These are phyloP conservation scores for Rugosomyces carneus DNA, from an alignment of 1,284 basidiomycete genomes.

Conservation along the genomic window DNA sequence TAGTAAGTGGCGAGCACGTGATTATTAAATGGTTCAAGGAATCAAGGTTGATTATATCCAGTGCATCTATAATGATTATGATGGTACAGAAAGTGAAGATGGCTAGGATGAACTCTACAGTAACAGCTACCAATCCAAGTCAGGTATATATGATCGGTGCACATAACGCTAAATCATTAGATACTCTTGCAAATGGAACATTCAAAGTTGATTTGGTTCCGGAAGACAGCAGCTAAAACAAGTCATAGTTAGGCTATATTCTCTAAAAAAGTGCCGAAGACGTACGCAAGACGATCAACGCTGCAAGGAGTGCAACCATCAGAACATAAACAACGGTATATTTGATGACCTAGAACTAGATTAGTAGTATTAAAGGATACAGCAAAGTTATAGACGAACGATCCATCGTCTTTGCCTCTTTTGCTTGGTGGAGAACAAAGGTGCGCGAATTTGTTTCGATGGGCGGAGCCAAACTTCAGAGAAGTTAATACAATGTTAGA, in stretches of 20 bases:
- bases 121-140: conserved; percentile 15
- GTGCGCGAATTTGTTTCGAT: conserved; percentile 91
- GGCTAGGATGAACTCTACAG: conserved; percentile 17
- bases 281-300: conserved; percentile 74
- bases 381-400: conserved; percentile 39
- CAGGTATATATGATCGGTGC: conserved; percentile 19
- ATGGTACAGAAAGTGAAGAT: conserved; percentile 23
- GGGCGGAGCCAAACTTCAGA: conserved; percentile 78
- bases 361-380: conserved; percentile 3
- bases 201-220: conserved; percentile 57
- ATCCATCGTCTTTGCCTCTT: conserved; percentile 89
- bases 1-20: no score
- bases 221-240: conserved; percentile 59
- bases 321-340: conserved; percentile 83
- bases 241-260: conserved; percentile 6
- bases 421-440: conserved; percentile 92
- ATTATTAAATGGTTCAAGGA: neutral
- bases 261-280: neutral
- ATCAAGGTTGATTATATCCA: conserved; percentile 7
- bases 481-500: conserved; percentile 15
- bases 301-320: conserved; percentile 74
- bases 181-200: conserved; percentile 75
- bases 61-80: conserved; percentile 25
- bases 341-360: conserved; percentile 52
- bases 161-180: conserved; percentile 43